Evolutionary conservation across 2,329 filamentous ascomycete species (phyloP).

Genomic region (Arthrinium puccinioides): DNA sequence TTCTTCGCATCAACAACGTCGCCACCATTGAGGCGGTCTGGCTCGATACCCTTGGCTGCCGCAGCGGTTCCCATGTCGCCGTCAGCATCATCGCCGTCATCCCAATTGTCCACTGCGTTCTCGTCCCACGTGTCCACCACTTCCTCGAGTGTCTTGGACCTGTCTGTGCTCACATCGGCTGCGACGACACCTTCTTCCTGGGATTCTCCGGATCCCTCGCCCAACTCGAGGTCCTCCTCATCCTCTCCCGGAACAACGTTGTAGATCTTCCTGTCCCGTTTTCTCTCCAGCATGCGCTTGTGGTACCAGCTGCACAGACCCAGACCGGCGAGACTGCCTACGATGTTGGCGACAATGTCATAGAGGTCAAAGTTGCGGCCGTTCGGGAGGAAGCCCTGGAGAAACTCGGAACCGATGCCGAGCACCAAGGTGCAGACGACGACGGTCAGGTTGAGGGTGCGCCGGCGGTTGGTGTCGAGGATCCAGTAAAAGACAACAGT

Average conservation of each 20-base stretch:
- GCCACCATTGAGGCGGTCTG: conserved; percentile 16
- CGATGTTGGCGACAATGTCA: conserved; percentile 81
- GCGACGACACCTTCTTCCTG: conserved; percentile 56
- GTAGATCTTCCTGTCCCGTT: conserved; percentile 67
- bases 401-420: conserved; percentile 67
- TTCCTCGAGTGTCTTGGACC: conserved; percentile 55
- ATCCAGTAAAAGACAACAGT: conserved; percentile 95
- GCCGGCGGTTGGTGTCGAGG: conserved; percentile 80
- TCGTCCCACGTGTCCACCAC: conserved; percentile 94
- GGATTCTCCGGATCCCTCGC: conserved; percentile 37
- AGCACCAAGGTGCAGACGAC: conserved; percentile 67
- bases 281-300: conserved; percentile 87
- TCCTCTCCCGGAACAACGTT: conserved; percentile 58
- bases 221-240: conserved; percentile 68
- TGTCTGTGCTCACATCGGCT: conserved; percentile 6
- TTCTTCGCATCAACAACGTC: conserved; percentile 22
- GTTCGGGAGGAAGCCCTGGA: conserved; percentile 70
- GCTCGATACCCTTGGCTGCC: conserved; percentile 14
- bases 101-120: conserved; percentile 57
- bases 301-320: conserved; percentile 86
- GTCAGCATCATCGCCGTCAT: conserved; percentile 38
- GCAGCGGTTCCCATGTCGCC: conserved; percentile 11
- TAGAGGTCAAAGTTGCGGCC: conserved; percentile 66
- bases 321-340: conserved; percentile 67
- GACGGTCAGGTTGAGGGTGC: conserved; percentile 76